Percentiles rank a stretch among this genome's conserved stretches.
phyloP scores from a whole-genome alignment of 1,284 basidiomycete species.

The Exobasidium cylindrosporum region DNA sequence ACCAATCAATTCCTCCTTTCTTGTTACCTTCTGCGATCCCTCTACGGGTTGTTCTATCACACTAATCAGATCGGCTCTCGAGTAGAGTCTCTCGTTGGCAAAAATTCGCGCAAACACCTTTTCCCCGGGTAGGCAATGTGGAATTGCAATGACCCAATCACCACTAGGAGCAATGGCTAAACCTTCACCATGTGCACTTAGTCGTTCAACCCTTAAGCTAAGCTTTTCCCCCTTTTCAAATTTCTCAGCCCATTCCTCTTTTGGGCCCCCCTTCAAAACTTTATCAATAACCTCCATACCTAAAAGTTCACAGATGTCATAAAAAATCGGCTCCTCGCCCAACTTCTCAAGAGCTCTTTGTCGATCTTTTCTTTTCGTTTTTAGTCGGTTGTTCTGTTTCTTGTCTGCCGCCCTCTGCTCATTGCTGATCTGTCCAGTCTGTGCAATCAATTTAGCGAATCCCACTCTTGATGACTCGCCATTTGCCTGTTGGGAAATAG shows the following conservation, averaged over 20 bases:
- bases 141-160: conserved; percentile 49
- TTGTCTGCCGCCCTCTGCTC: neutral
- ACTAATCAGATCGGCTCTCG: conserved; percentile 38
- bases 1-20: conserved; percentile 33
- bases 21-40: conserved; percentile 3
- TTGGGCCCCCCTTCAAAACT: conserved; percentile 29
- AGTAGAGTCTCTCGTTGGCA: conserved; percentile 41
- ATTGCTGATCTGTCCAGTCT: neutral
- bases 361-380: conserved; percentile 12
- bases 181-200: conserved; percentile 50
- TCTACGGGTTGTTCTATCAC: conserved; percentile 22
- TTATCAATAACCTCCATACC: conserved; percentile 33
- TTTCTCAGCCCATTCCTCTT: conserved; percentile 34
- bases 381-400: conserved; percentile 3
- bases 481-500: no score
- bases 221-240: conserved; percentile 35
- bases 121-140: conserved; percentile 45
- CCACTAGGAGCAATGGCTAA: conserved; percentile 36
- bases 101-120: conserved; percentile 34
- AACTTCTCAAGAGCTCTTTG: conserved; percentile 41
- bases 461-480: no score
- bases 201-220: conserved; percentile 33
- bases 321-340: conserved; percentile 49
- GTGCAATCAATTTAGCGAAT: no score
- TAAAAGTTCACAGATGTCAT: conserved; percentile 46